phyloP scores from a whole-genome alignment of 129 eudicot species.

The Lonicera japonica region DNA sequence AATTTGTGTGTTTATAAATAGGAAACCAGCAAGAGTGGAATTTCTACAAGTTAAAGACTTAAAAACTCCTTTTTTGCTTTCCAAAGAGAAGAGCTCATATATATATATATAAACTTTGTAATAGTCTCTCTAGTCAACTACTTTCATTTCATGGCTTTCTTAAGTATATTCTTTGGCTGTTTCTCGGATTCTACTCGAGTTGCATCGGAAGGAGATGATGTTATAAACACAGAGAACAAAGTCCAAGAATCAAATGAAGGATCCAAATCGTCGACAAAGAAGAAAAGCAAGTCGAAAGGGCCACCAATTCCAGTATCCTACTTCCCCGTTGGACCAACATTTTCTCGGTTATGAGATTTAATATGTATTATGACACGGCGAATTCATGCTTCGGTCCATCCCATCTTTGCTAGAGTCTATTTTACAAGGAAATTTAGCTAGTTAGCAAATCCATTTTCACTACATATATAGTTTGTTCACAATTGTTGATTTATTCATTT shows the following conservation, averaged over 20 bases:
- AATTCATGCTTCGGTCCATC: too few species aligned
- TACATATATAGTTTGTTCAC: too few species aligned
- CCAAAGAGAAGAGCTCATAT: too few species aligned
- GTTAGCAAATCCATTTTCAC: too few species aligned
- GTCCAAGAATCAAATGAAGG: background rate
- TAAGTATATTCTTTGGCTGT: background rate
- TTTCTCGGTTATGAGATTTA: background rate
- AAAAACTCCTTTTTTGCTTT: too few species aligned
- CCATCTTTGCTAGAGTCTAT: background rate
- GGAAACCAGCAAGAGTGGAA: too few species aligned
- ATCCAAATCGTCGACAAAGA: background rate
- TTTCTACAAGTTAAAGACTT: too few species aligned
- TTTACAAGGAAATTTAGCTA: background rate
- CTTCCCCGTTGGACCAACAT: background rate
- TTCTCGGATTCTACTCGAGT: background rate
- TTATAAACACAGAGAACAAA: background rate
- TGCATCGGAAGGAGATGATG: background rate
- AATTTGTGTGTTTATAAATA: too few species aligned
- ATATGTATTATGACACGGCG: too few species aligned
- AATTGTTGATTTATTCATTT: too few species aligned
- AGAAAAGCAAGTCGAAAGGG: background rate
- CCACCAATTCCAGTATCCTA: slow-evolving; percentile 3
- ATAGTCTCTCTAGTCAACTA: too few species aligned
- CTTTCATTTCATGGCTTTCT: background rate
- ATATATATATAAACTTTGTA: too few species aligned